A percentile compares a stretch with the other conserved stretches of the same genome.
These are phyloP conservation scores for Puccinia triticina DNA, from an alignment of 1,284 basidiomycete genomes.

Conservation along the genomic window DNA sequence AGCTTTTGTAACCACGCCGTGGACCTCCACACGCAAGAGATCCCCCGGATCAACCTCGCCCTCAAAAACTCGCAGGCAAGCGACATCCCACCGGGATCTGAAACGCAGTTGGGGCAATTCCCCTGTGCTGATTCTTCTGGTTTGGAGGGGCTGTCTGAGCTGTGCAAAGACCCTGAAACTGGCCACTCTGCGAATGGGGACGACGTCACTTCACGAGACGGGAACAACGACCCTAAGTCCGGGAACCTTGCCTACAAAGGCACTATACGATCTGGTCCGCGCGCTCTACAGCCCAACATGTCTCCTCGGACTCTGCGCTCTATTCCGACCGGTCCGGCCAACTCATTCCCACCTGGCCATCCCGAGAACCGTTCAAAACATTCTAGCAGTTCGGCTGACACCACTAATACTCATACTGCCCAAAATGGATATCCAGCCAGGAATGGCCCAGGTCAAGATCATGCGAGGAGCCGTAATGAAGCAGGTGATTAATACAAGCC, in stretches of 20 bases:
- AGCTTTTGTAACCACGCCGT: too few relatives aligned
- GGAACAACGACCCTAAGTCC: conserved; percentile 29
- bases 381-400: conserved; percentile 15
- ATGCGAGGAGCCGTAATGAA: conserved; percentile 3
- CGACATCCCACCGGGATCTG: too few relatives aligned
- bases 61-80: too few relatives aligned
- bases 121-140: too few relatives aligned
- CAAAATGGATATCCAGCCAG: conserved; percentile 16
- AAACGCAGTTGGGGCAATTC: too few relatives aligned
- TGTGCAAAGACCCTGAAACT: conserved; percentile 4
- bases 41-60: too few relatives aligned
- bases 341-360: conserved; percentile 14
- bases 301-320: conserved; percentile 30
- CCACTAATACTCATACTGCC: background rate
- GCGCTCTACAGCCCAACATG: conserved; percentile 32
- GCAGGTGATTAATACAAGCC: conserved; percentile 5
- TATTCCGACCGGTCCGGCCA: conserved; percentile 23
- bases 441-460: background rate
- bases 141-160: conserved; percentile 7
- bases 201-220: conserved; percentile 2
- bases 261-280: conserved; percentile 37
- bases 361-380: conserved; percentile 28
- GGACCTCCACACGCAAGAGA: too few relatives aligned
- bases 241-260: conserved; percentile 3
- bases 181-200: background rate